Percentiles rank a stretch among this genome's conserved stretches.
Evolutionary conservation across 768 basidiomycete genomes (phyloP).

Genomic region (Tylopilus sp.): DNA sequence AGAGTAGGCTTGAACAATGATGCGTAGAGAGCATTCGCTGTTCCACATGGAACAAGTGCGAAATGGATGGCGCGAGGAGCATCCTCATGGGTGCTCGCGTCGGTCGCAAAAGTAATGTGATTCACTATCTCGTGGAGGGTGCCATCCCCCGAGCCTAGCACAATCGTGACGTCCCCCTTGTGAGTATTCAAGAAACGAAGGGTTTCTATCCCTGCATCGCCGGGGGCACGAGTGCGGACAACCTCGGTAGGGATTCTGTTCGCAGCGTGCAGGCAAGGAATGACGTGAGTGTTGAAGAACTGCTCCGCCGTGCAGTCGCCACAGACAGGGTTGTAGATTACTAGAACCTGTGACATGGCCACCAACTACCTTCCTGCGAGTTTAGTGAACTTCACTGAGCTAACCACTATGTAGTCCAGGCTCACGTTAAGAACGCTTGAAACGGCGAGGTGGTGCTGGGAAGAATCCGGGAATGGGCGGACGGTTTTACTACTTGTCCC

Average conservation of each 20-base stretch:
- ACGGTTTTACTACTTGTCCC: not conserved
- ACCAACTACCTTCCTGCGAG: not conserved
- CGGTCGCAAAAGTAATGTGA: constrained; percentile 35
- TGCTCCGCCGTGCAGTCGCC: constrained; percentile 55
- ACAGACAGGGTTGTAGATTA: constrained; percentile 74
- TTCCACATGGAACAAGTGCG: constrained; percentile 71
- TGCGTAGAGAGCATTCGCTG: constrained; percentile 89
- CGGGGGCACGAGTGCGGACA: constrained; percentile 47
- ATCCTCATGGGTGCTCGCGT: constrained; percentile 19
- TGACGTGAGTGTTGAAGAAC: constrained; percentile 58
- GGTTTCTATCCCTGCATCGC: constrained; percentile 53
- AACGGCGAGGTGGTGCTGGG: not conserved
- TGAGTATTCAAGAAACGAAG: constrained; percentile 37
- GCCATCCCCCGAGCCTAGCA: constrained; percentile 86
- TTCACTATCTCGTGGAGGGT: constrained; percentile 89
- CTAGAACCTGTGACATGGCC: constrained; percentile 50
- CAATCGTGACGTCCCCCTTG: constrained; percentile 39
- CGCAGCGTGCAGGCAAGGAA: constrained; percentile 53
- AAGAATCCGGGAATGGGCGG: too few species aligned
- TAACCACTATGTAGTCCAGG: not conserved
- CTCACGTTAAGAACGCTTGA: constrained; percentile 3
- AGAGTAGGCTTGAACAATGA: constrained; percentile 61
- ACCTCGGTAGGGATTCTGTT: constrained; percentile 34
- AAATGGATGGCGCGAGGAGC: constrained; percentile 34
- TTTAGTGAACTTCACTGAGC: constrained; percentile 1